These are phyloP conservation scores for Plasmodium fragile DNA, from an alignment of 169 alveolate genomes.

Conservation along the genomic window DNA sequence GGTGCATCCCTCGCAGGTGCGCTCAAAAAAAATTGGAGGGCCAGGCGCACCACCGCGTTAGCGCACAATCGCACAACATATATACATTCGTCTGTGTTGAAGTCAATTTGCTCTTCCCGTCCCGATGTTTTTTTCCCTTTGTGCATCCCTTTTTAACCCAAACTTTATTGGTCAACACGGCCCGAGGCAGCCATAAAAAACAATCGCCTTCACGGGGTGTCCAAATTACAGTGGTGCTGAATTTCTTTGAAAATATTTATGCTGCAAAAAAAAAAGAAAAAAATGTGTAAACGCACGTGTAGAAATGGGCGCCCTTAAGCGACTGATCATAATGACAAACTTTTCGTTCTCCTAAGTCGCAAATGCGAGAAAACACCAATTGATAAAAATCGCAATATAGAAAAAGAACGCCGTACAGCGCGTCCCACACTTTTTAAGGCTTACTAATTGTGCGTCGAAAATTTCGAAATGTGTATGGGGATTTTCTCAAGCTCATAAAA, in stretches of 20 bases:
- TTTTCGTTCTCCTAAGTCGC: not conserved
- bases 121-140: not conserved
- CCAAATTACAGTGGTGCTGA: slow-evolving; percentile 65
- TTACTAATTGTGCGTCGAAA: slow-evolving; percentile 59
- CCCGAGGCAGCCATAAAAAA: not conserved
- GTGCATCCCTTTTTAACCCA: not conserved
- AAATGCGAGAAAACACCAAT: not conserved
- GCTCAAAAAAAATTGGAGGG: not conserved
- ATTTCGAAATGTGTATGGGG: slow-evolving; percentile 62
- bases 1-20: not conserved
- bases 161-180: not conserved
- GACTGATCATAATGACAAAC: not conserved
- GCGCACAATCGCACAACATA: not conserved
- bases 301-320: not conserved
- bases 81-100: not conserved
- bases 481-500: slow-evolving; percentile 50
- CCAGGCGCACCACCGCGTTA: not conserved
- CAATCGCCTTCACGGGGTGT: slow-evolving; percentile 1
- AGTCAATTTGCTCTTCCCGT: not conserved
- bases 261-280: slow-evolving; percentile 20
- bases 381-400: not conserved
- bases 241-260: slow-evolving; percentile 66
- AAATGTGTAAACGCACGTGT: not conserved
- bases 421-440: not conserved
- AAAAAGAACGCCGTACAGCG: not conserved